Evolutionary conservation across 192 early-diverging fungal genomes (phyloP).

Genomic region (Anaeromyces robustus): DNA sequence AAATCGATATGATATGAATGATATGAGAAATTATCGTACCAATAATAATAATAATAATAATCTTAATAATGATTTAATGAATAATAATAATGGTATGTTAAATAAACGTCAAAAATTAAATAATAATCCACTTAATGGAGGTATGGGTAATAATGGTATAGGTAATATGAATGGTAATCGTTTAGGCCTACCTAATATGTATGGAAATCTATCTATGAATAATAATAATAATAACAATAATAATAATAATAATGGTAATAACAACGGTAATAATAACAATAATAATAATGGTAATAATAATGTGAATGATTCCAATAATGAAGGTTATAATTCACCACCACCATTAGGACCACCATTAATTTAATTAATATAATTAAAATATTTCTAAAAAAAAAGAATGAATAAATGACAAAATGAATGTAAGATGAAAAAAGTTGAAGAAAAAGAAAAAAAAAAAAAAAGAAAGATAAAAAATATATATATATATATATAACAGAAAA

Average conservation of each 20-base stretch:
- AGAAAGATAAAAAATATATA: too few species aligned
- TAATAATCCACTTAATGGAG: not conserved
- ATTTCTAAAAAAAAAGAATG: too few species aligned
- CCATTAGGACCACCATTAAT: not conserved
- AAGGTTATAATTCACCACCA: not conserved
- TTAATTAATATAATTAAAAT: not conserved
- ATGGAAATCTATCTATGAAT: not conserved
- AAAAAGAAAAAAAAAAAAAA: too few species aligned
- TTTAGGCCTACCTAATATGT: not conserved
- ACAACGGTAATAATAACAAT: not conserved
- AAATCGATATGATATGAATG: not conserved
- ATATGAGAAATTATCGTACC: not conserved
- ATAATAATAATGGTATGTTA: not conserved
- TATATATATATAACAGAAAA: too few species aligned
- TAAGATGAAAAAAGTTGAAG: too few species aligned
- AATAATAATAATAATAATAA: not conserved
- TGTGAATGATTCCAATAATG: not conserved
- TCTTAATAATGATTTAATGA: not conserved
- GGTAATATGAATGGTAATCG: not conserved
- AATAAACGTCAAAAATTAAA: not conserved
- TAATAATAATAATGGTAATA: too few species aligned
- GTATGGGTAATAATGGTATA: not conserved
- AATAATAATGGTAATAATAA: not conserved
- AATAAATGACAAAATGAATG: too few species aligned
- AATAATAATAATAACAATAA: too few species aligned